Conservation (phyloP, 1,139 yeast species). For the Debaryomyces coudertii region DNA sequence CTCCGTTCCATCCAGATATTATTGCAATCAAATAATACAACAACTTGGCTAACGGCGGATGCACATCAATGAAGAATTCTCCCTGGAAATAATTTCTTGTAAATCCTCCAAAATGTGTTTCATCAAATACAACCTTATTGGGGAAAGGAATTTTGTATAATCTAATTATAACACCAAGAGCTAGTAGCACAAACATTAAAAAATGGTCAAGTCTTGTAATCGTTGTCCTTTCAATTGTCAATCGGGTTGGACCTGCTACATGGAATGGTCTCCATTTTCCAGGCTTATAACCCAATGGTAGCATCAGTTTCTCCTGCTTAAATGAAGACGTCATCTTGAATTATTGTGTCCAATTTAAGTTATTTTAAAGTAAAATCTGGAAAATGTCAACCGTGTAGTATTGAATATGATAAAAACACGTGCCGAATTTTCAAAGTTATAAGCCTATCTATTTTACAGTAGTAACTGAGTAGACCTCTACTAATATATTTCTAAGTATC, state of each 20-base stretch:
- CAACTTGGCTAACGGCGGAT: constrained; percentile 64
- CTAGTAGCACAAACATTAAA: constrained; percentile 23
- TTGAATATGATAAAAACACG: not conserved
- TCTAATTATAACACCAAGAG: constrained; percentile 37
- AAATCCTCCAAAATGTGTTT: constrained; percentile 59
- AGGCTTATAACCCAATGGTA: constrained; percentile 13
- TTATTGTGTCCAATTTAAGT: not conserved
- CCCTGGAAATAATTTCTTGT: constrained; percentile 57
- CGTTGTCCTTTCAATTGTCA: constrained; percentile 13
- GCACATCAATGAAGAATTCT: constrained; percentile 60
- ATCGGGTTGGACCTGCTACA: constrained; percentile 15
- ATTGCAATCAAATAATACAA: constrained; percentile 48
- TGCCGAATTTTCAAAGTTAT: not conserved
- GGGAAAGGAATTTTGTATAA: constrained; percentile 67
- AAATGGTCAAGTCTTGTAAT: constrained; percentile 25
- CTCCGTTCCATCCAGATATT: constrained; percentile 49
- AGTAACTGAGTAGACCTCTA: constrained; percentile 1
- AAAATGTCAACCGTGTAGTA: constrained; percentile 1
- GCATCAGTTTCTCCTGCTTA: constrained; percentile 1
- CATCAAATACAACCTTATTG: constrained; percentile 88
- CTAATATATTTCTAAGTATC: constrained; percentile 6
- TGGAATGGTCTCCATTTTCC: constrained; percentile 23
- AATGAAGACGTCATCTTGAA: constrained; percentile 1
- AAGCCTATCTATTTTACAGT: constrained; percentile 1
- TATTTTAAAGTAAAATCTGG: not conserved